phyloP scores from a whole-genome alignment of 768 basidiomycete species.

The Leccinum subgranulosum region DNA sequence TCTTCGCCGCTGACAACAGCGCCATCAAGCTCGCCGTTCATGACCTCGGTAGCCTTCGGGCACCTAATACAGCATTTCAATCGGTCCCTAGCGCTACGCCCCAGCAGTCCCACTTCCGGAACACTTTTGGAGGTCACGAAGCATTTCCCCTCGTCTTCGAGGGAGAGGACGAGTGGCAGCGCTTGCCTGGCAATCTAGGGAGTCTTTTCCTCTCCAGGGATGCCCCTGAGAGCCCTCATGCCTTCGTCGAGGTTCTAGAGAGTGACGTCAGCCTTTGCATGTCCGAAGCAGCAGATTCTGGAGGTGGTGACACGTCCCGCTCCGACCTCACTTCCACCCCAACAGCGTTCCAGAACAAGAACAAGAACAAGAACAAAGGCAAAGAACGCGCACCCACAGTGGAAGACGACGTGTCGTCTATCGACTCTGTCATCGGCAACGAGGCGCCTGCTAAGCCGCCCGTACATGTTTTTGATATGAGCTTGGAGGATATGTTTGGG shows the following conservation, averaged over 20 bases:
- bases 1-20: slow-evolving; percentile 19
- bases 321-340: slow-evolving; percentile 20
- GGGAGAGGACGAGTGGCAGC: slow-evolving; percentile 65
- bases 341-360: slow-evolving; percentile 34
- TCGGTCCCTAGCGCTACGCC: slow-evolving; percentile 33
- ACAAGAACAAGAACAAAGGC: slow-evolving; percentile 47
- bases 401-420: slow-evolving; percentile 37
- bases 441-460: slow-evolving; percentile 54
- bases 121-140: slow-evolving; percentile 55
- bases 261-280: slow-evolving; percentile 37
- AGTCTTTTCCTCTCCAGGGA: slow-evolving; percentile 38
- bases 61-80: slow-evolving; percentile 30
- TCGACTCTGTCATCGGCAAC: slow-evolving; percentile 38
- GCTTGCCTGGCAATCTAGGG: slow-evolving; percentile 41
- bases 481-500: slow-evolving; percentile 26
- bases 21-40: slow-evolving; percentile 60
- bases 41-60: slow-evolving; percentile 46
- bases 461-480: slow-evolving; percentile 55
- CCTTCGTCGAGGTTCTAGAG: slow-evolving; percentile 58
- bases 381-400: slow-evolving; percentile 29
- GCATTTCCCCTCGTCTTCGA: slow-evolving; percentile 46
- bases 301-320: slow-evolving; percentile 31
- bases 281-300: slow-evolving; percentile 30
- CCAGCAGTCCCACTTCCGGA: slow-evolving; percentile 44
- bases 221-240: slow-evolving; percentile 49